Conservation (phyloP, 768 basidiomycete species). For the Suillus weaverae region DNA sequence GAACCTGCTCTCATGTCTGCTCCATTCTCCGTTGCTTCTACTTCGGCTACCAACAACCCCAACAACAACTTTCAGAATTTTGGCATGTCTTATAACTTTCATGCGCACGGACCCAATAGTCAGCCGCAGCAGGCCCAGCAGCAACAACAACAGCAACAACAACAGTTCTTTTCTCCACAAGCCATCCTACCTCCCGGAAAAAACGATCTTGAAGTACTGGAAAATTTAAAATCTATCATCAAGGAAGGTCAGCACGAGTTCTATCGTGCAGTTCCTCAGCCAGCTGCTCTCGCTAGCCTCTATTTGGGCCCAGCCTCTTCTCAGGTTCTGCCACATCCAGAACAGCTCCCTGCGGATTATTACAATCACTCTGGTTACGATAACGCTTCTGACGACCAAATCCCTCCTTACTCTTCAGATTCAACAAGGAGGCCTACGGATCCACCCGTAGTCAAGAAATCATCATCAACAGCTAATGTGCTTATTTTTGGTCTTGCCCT, state of each 20-base stretch:
- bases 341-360: constrained; percentile 31
- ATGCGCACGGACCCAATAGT: constrained; percentile 27
- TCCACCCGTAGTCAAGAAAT: constrained; percentile 19
- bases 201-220: constrained; percentile 70
- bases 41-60: constrained; percentile 28
- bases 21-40: constrained; percentile 38
- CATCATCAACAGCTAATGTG: constrained; percentile 29
- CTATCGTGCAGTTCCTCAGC: constrained; percentile 66
- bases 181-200: constrained; percentile 50
- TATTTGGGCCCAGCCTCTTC: constrained; percentile 55
- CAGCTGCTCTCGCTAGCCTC: constrained; percentile 59
- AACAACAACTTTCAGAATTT: constrained; percentile 39
- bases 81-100: constrained; percentile 38
- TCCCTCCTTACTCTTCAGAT: constrained; percentile 24
- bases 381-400: constrained; percentile 11
- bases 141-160: constrained; percentile 24
- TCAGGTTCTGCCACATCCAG: constrained; percentile 36
- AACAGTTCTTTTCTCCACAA: constrained; percentile 27
- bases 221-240: constrained; percentile 73
- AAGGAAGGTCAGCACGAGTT: constrained; percentile 71
- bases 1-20: constrained; percentile 46
- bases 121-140: constrained; percentile 1
- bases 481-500: constrained; percentile 16
- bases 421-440: constrained; percentile 20
- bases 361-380: constrained; percentile 15